Conservation (phyloP, 2,329 filamentous ascomycete species). For the Stenocarpella maydis region DNA sequence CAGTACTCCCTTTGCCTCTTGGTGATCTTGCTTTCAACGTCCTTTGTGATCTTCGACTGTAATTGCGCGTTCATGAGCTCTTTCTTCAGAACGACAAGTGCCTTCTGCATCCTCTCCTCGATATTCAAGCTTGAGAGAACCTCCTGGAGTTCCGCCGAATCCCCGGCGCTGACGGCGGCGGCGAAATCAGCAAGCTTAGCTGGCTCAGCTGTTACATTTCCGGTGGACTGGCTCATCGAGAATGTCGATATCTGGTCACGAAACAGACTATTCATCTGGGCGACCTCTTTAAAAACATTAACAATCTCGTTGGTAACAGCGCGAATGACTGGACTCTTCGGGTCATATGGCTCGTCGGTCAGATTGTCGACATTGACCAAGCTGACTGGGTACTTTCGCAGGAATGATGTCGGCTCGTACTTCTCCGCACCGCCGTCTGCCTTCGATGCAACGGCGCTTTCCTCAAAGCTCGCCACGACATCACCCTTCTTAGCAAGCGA, state of each 20-base stretch:
- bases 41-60: constrained; percentile 96
- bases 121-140: constrained; percentile 89
- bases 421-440: constrained; percentile 59
- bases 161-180: constrained; percentile 93
- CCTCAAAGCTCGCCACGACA: constrained; percentile 96
- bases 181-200: constrained; percentile 97
- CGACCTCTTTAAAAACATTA: constrained; percentile 98
- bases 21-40: constrained; percentile 96
- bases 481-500: constrained; percentile 81
- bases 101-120: constrained; percentile 90
- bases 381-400: constrained; percentile 90
- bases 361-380: constrained; percentile 96
- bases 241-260: constrained; percentile 97
- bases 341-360: constrained; percentile 85
- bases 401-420: constrained; percentile 89
- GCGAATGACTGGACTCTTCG: constrained; percentile 86
- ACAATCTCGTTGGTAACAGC: constrained; percentile 97
- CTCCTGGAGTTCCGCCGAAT: constrained; percentile 90
- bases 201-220: constrained; percentile 94
- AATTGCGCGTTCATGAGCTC: constrained; percentile 98
- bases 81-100: constrained; percentile 92
- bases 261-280: constrained; percentile 92
- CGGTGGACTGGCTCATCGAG: constrained; percentile 91
- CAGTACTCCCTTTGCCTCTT: constrained; percentile 98
- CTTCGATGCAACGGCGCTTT: constrained; percentile 72